Evolutionary conservation across 306 rosid species (phyloP), one percentile per base, ranked within the genome.

Genomic region (Oxytropis ochrocephala): DNA sequence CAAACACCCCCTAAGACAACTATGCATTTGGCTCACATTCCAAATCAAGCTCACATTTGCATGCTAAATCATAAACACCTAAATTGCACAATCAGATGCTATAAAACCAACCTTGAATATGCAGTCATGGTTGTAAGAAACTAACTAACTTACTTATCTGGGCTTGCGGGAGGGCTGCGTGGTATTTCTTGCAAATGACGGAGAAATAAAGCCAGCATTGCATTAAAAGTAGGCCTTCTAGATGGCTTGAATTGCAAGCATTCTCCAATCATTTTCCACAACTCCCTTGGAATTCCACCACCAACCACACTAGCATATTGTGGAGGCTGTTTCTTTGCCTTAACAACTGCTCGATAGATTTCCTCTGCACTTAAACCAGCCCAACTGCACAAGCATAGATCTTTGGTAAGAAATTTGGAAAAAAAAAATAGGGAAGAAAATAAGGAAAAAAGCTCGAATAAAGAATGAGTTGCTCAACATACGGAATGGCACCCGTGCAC

Each of bases 401-500:
- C 30, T 60, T 73, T 39, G 73, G 19, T 57, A 64, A 73, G 81
- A 75, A 72, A 50, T 21, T 77, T 66, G 33, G 64, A 58, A 24
- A 69, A 59, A 19, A 76, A 76, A 65, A 59, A 47, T 48, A 67
- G 52, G 32, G 50, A 67, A 78, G 41, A 71, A 69, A 47, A 63
- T 35, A 30, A 72, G 54, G 32, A 21, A 81, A 32, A 79, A 77
- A 33, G n/a, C 66, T 50, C 51, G 78, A 74, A 64, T 76, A 76
- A 58, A 80, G 73, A 72, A 75, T 59, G 54, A 74, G 79, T 70
- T 74, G 82, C 77, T 67, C 78, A 80, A 94, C 99, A 35, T 94
- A 94, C 99, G 99, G 99, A 78, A 87, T 84, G 70, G 99, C 79
- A 83, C 99, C 96, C 63, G 99, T 94, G 90, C 99, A 94, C 99